Base-by-base conservation (phyloP, 495 filamentous ascomycete species). In the Penicillium paradoxum region DNA sequence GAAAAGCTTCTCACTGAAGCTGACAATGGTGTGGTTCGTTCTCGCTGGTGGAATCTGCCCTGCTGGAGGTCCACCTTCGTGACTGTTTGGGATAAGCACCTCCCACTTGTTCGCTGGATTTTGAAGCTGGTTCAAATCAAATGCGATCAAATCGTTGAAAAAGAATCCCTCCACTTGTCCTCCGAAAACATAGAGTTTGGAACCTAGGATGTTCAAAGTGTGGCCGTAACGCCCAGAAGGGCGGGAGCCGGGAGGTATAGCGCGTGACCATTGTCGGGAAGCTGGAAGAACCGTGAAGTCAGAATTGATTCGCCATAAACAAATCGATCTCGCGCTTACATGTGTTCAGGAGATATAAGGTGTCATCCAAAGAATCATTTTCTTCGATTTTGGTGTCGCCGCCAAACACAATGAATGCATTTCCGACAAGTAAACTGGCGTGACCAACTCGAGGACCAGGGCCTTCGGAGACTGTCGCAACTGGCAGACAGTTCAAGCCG, bases 321-420 rank as follows among this genome's bases (percentile, higher is more conserved):
- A 55, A 21, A 30, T 18, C 24, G 15, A 33, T 2, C 21, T 1
- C 32, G 30, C 41, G 72, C 91, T 69, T 80, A 97, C 95, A 96
- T 42, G 95, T 99, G 76, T 99, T 99, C 34, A 99, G 74, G 18
- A 99, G 79, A 69, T 99, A 99, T 13, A 99, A 72, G 7, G 92
- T 97, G 70, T 97, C 91, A 60, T 99, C 95, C 45, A 99, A 67
- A 27, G 87, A 75, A 69, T 99, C 95, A 6, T 78, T 80, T 55
- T 97, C 92, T 55, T 97, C 90, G 61, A 95, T 84, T 72, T 97
- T 97, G 21, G 95, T 99, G 67, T 99, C 95, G 60, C 95, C 95
- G 22, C 95, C 95, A 67, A 96, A 99, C 13, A 99, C 93, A 58
- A 99, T 99, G 63, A 97, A 99, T 1, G 95, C 95, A 73, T 99